These are phyloP conservation scores for Talaromyces albobiverticillius DNA, from an alignment of 2,329 filamentous ascomycete species.

Conservation along the genomic window DNA sequence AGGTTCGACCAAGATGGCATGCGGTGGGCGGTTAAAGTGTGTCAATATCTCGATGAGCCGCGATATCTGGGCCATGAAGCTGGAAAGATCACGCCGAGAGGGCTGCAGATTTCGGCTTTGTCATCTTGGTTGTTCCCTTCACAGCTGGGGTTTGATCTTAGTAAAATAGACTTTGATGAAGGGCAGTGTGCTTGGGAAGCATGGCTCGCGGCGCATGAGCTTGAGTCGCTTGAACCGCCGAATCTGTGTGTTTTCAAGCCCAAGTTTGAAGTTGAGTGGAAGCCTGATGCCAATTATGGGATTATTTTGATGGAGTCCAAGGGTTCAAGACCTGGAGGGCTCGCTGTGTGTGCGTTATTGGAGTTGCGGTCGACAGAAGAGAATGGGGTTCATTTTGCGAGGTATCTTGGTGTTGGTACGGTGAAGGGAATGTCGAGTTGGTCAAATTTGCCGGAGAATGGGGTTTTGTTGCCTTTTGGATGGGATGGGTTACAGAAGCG, in stretches of 20 bases:
- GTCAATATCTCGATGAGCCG: constrained; percentile 7
- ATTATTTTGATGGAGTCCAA: constrained; percentile 2
- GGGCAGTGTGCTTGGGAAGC: background rate
- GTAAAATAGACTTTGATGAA: background rate
- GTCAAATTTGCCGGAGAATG: background rate
- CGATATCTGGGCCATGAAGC: background rate
- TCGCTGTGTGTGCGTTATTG: background rate
- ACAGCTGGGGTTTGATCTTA: background rate
- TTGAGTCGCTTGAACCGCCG: background rate
- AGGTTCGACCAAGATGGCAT: constrained; percentile 16
- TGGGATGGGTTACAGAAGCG: background rate
- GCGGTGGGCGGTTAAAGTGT: constrained; percentile 16
- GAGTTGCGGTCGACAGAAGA: background rate
- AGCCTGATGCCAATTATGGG: background rate
- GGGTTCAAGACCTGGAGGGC: background rate
- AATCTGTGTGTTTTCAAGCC: background rate
- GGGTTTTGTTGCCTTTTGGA: constrained; percentile 6
- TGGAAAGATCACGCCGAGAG: background rate
- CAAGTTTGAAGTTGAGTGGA: too few relatives aligned
- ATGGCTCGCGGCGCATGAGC: too few relatives aligned
- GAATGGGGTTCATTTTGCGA: background rate
- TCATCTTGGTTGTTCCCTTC: constrained; percentile 1
- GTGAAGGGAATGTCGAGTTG: background rate
- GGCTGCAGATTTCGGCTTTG: background rate
- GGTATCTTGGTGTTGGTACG: background rate